Evolutionary conservation across 495 filamentous ascomycete species (phyloP).

Genomic region (Lasiosphaeria ovina): DNA sequence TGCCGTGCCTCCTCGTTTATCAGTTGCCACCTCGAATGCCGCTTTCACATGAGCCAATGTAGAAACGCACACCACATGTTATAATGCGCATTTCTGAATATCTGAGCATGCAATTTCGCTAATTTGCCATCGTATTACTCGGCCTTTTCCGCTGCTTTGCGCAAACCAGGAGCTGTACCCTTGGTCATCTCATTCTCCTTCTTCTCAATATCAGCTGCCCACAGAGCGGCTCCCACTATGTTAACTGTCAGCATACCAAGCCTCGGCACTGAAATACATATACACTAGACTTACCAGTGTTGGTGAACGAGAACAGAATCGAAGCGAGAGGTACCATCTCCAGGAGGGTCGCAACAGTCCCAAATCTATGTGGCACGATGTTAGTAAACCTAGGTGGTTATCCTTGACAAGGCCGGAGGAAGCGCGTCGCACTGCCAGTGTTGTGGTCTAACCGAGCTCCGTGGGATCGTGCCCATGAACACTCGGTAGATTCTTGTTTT

Average conservation of each 20-base stretch:
- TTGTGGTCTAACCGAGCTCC: too few species aligned
- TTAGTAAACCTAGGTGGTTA: conserved; percentile 4
- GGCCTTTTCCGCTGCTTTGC: conserved; percentile 54
- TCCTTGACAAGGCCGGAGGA: background rate
- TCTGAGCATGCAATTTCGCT: conserved; percentile 26
- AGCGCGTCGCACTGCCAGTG: conserved; percentile 6
- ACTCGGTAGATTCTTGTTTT: background rate
- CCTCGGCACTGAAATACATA: background rate
- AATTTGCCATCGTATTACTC: conserved; percentile 39
- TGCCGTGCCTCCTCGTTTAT: conserved; percentile 25
- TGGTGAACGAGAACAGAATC: conserved; percentile 85
- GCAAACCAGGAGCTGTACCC: conserved; percentile 53
- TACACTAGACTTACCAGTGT: conserved; percentile 55
- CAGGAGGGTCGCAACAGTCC: conserved; percentile 68
- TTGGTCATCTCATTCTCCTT: conserved; percentile 46
- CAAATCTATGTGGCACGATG: conserved; percentile 61
- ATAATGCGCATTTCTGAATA: conserved; percentile 16
- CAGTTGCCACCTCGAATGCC: conserved; percentile 16
- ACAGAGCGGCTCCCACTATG: conserved; percentile 79
- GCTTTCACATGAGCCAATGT: conserved; percentile 12
- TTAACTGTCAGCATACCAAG: conserved; percentile 20
- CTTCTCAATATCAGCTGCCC: conserved; percentile 88
- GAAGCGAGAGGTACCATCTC: conserved; percentile 83
- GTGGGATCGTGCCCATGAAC: background rate
- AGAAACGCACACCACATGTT: conserved; percentile 2